phyloP scores from a whole-genome alignment of 2,329 filamentous ascomycete species.

The Helicocarpus griseus region DNA sequence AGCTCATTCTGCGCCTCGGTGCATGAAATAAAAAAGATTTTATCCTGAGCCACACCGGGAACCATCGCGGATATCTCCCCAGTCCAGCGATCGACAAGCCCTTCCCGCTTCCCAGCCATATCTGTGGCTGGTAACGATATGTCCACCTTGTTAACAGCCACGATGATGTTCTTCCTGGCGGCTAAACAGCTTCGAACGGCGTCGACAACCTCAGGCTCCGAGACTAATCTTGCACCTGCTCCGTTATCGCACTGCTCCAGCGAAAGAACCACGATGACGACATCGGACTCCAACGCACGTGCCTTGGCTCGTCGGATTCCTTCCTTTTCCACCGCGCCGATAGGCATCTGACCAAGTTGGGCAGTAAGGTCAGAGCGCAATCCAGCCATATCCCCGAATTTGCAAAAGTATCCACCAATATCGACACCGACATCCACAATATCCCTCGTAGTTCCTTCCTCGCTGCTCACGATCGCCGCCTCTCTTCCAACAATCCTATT shows the following conservation, averaged over 20 bases:
- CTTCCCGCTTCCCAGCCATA: constrained; percentile 8
- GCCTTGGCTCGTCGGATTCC: constrained; percentile 80
- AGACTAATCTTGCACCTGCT: constrained; percentile 20
- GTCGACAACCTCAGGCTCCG: constrained; percentile 49
- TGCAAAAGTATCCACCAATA: constrained; percentile 79
- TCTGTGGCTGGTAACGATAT: constrained; percentile 22
- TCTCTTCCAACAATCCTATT: constrained; percentile 85
- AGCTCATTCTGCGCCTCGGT: constrained; percentile 40
- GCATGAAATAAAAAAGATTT: constrained; percentile 63
- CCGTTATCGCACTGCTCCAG: constrained; percentile 45
- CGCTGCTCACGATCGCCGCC: constrained; percentile 86
- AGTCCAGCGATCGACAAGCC: not conserved
- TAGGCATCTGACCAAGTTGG: constrained; percentile 16
- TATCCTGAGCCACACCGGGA: constrained; percentile 34
- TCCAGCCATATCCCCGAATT: constrained; percentile 92
- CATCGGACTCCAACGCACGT: constrained; percentile 71
- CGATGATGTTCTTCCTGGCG: constrained; percentile 44
- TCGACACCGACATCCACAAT: constrained; percentile 88
- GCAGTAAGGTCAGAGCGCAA: constrained; percentile 48
- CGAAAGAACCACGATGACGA: constrained; percentile 72
- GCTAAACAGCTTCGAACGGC: constrained; percentile 43
- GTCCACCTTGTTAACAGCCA: constrained; percentile 55
- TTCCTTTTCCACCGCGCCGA: constrained; percentile 75
- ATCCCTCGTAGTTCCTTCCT: constrained; percentile 89
- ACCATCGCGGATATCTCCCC: constrained; percentile 21